phyloP scores from a whole-genome alignment of 208 protist genomes.

The Leishmania guyanensis region DNA sequence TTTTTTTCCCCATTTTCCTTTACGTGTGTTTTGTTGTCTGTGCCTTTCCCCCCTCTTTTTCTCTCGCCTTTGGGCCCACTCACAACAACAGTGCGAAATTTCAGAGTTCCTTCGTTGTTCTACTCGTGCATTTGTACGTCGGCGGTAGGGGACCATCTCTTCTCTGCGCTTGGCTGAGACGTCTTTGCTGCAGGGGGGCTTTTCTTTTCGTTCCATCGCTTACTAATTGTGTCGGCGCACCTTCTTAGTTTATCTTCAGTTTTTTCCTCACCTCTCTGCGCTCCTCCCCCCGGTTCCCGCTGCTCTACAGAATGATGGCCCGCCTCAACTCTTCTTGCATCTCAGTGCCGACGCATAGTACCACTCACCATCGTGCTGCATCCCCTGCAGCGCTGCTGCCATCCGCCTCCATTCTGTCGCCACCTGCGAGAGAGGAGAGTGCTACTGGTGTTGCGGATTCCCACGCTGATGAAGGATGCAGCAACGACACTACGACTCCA shows the following conservation, averaged over 20 bases:
- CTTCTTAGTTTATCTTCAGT: not conserved
- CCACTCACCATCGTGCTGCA: not conserved
- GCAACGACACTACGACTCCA: slow-evolving; percentile 6
- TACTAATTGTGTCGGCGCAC: not conserved
- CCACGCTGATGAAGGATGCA: not conserved
- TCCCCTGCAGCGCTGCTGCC: not conserved
- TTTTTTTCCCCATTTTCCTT: not conserved
- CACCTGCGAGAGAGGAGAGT: not conserved
- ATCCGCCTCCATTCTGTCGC: not conserved
- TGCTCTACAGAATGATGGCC: not conserved
- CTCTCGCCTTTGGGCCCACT: not conserved
- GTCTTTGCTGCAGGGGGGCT: not conserved
- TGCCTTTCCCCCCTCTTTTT: not conserved
- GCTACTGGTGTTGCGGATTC: not conserved
- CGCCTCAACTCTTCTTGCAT: slow-evolving; percentile 1
- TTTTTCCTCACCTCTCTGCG: not conserved
- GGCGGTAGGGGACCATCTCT: no score
- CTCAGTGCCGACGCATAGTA: not conserved
- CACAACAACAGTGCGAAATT: not conserved
- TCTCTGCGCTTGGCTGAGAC: no score
- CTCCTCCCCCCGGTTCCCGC: not conserved
- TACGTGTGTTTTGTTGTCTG: not conserved
- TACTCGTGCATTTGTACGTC: not conserved
- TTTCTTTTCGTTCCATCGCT: not conserved
- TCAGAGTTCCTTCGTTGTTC: not conserved